Evolutionary conservation across 495 filamentous ascomycete species (phyloP), one percentile per base, ranked within the genome.

Genomic region (Neurospora sp.): DNA sequence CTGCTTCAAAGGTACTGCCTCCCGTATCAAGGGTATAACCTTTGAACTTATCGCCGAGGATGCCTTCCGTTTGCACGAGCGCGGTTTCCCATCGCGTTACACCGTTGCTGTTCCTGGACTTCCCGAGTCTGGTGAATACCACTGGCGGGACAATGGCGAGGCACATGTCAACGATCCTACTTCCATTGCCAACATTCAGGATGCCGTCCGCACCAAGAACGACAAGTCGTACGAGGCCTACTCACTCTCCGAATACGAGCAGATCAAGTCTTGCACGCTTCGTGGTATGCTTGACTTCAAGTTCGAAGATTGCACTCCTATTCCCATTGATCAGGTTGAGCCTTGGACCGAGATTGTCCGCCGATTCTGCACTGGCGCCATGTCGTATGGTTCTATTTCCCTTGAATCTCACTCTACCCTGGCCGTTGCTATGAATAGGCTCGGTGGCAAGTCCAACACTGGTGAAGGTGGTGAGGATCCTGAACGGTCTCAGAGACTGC

Each of bases 201-300:
- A 99, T 83, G 96, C 96, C 38, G 96, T 98, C 37, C 93, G 96
- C 41, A 94, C 92, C 31, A 99, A 98, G 90, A 98, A 99, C 81
- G 96, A 98, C 89, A 98, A 98, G 83, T 98, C 96, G 0, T 99
- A 99, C 79, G 96, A 98, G 82, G 96, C 96, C 0, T 99, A 99
- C 78, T 97, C 96, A 7, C 89, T 91, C 73, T 90, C 93, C 8
- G 94, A 94, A 76, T 97, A 98, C 78, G 96, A 99, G 85, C 92
- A 95, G 79, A 98, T 98, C 85, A 99, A 98, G 85, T 90, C 94
- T 77, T 99, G 96, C 84, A 99, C 96, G 14, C 89, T 99, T 4
- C 93, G 96, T 77, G 96, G 96, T 73, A 88, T 99, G 86, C 90
- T 99, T 35, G 96, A 99, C 80, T 99, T 99, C 83, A 93, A 96